phyloP scores from a whole-genome alignment of 331 rosid genomes.

The Cydonia oblonga region DNA sequence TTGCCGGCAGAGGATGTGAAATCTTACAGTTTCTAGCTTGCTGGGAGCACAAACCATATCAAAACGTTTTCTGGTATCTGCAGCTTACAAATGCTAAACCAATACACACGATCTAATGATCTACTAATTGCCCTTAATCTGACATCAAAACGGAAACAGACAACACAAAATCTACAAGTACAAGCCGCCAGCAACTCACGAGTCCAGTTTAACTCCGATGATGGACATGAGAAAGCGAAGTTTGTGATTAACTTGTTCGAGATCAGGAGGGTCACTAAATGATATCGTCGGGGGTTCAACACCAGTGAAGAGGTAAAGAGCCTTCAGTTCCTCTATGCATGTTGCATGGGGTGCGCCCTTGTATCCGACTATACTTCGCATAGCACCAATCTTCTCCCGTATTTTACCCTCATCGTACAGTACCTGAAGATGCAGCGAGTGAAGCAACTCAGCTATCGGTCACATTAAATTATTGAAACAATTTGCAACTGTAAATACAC shows the following conservation, averaged over 20 bases:
- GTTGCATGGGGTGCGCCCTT: constrained; percentile 28
- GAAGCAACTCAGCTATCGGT: not conserved
- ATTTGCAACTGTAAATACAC: not conserved
- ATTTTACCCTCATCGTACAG: constrained; percentile 26
- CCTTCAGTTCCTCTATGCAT: constrained; percentile 51
- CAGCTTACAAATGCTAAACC: not conserved
- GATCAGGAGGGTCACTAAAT: constrained; percentile 20
- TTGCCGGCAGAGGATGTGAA: not conserved
- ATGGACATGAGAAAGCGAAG: constrained; percentile 70
- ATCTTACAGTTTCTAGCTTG: not conserved
- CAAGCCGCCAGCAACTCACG: not conserved
- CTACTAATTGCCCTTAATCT: too few species aligned
- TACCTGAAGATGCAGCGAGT: constrained; percentile 20
- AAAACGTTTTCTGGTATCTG: not conserved
- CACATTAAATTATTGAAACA: not conserved
- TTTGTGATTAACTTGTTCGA: constrained; percentile 23
- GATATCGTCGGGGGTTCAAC: constrained; percentile 45
- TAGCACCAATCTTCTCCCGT: constrained; percentile 35
- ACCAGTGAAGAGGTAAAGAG: constrained; percentile 61
- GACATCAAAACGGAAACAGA: not conserved
- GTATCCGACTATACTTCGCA: constrained; percentile 51
- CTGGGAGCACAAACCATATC: not conserved
- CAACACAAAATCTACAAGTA: not conserved
- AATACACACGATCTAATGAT: not conserved
- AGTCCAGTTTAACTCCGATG: constrained; percentile 48